Evolutionary conservation across 768 basidiomycete species (phyloP).

Genomic region (Termitomyces sp.): DNA sequence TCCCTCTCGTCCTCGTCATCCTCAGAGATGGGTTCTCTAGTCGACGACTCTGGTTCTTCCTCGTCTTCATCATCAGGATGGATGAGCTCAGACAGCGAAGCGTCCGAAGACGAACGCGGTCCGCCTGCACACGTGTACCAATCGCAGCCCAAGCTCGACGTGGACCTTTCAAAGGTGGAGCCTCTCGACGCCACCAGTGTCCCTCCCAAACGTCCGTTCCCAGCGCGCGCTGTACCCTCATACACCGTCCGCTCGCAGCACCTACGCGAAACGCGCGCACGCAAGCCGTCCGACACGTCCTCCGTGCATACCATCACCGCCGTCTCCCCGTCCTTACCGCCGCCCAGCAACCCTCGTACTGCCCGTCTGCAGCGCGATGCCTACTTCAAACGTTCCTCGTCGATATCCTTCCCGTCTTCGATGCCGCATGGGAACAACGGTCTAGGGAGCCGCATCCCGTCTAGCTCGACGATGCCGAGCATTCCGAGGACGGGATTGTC

Average conservation of each 20-base stretch:
- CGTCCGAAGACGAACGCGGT: constrained; percentile 35
- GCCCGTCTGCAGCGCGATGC: constrained; percentile 12
- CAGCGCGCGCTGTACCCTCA: constrained; percentile 46
- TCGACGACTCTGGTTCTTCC: constrained; percentile 63
- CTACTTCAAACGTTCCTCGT: constrained; percentile 26
- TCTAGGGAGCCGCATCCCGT: constrained; percentile 15
- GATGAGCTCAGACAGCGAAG: constrained; percentile 53
- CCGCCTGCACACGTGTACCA: constrained; percentile 30
- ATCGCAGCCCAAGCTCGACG: constrained; percentile 24
- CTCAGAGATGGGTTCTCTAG: constrained; percentile 62
- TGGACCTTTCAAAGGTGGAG: constrained; percentile 21
- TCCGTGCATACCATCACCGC: constrained; percentile 48
- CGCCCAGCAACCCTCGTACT: constrained; percentile 11
- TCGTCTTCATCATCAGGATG: constrained; percentile 56
- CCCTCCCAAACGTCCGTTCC: constrained; percentile 40
- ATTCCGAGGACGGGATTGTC: constrained; percentile 31
- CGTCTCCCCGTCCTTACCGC: constrained; percentile 25
- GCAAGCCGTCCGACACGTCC: constrained; percentile 52
- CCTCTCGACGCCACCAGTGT: constrained; percentile 19
- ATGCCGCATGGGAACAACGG: background rate
- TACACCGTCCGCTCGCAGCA: constrained; percentile 36
- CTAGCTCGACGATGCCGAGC: constrained; percentile 41
- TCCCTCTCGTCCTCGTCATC: constrained; percentile 39
- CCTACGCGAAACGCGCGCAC: constrained; percentile 28
- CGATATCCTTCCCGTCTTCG: constrained; percentile 16